phyloP scores from a whole-genome alignment of 2,329 filamentous ascomycete genomes.

The Aspergillus eucalypticola region DNA sequence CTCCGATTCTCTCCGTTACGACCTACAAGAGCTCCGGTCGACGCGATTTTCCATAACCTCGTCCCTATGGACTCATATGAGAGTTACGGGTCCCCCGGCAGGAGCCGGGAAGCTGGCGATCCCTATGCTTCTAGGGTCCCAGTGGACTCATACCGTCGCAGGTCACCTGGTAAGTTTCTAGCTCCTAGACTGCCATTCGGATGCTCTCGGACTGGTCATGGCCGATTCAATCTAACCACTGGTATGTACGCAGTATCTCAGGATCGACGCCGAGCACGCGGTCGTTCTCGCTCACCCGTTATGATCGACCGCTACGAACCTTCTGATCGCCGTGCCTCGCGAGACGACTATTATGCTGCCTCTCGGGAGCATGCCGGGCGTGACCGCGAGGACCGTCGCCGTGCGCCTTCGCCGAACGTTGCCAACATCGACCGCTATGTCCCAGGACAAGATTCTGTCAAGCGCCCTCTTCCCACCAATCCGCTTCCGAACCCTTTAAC shows the following conservation, averaged over 20 bases:
- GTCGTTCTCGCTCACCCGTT: conserved; percentile 61
- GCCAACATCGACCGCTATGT: conserved; percentile 66
- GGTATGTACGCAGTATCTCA: conserved; percentile 31
- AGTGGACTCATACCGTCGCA: conserved; percentile 46
- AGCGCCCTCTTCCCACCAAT: conserved; percentile 56
- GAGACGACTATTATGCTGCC: conserved; percentile 60
- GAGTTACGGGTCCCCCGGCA: conserved; percentile 47
- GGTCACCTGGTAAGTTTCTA: conserved; percentile 47
- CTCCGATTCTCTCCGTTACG: not conserved
- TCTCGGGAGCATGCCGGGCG: conserved; percentile 47
- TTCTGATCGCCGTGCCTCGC: conserved; percentile 50
- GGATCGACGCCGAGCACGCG: conserved; percentile 48
- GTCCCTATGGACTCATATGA: conserved; percentile 50
- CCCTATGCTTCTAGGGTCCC: conserved; percentile 33
- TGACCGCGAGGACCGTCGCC: conserved; percentile 58
- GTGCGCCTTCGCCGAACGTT: conserved; percentile 58
- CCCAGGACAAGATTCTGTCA: conserved; percentile 59
- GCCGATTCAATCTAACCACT: not conserved
- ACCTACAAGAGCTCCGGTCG: not conserved
- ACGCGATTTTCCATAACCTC: not conserved
- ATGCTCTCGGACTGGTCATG: not conserved
- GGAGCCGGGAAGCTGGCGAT: conserved; percentile 45
- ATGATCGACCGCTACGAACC: conserved; percentile 67
- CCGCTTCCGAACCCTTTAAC: conserved; percentile 62
- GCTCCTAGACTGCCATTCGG: not conserved